Base-by-base conservation (phyloP, 192 early-diverging fungal genomes). In the Coemansia erecta region DNA sequence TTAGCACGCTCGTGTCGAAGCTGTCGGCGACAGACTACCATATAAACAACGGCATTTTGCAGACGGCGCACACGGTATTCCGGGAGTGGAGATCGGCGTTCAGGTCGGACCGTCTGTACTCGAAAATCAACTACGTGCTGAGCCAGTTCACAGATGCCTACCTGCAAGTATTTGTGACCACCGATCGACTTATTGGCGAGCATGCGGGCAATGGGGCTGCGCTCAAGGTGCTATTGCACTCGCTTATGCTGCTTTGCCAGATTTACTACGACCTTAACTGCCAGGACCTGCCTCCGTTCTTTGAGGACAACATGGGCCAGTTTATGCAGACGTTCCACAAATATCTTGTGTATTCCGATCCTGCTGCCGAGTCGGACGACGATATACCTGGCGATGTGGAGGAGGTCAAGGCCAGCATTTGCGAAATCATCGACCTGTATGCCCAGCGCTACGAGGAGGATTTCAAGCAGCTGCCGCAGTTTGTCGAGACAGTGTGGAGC, bases 221-320 rank as follows among this genome's bases (percentile, higher is more conserved):
- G 21, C 72, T 98, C 44, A 77, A 84, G 42, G 73, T 88, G 18
- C 79, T 98, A 48, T 84, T 85, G 40, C 86, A 94, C 60, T 84
- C 85, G 13, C 58, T 99, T 21, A 73, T 87, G 48, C 82, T 94
- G 8, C 65, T 97, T 54, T 83, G 85, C 54, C 90, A 96, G 72
- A 91, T 99, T 53, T 99, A 88, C 70, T 94, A 94, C 64, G 89
- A 91, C 69, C 80, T 99, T 47, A 99, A 95, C 63, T 95, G 83
- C 67, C 95, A 97, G 77, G 97, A 99, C 73, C 73, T 97, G 52
- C 95, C 97, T 13, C 92, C 94, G 64, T 97, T 93, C 70, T 98
- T 97, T 58, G 95, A 97, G 64, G 94, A 97, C 71, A 85, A 97
- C 70, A 86, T 93, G 77, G 73, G 68, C 11, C 68, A 81, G 60